These are phyloP conservation scores for Aspergillus intermedius DNA, from an alignment of 2,329 filamentous ascomycete genomes.

Conservation along the genomic window DNA sequence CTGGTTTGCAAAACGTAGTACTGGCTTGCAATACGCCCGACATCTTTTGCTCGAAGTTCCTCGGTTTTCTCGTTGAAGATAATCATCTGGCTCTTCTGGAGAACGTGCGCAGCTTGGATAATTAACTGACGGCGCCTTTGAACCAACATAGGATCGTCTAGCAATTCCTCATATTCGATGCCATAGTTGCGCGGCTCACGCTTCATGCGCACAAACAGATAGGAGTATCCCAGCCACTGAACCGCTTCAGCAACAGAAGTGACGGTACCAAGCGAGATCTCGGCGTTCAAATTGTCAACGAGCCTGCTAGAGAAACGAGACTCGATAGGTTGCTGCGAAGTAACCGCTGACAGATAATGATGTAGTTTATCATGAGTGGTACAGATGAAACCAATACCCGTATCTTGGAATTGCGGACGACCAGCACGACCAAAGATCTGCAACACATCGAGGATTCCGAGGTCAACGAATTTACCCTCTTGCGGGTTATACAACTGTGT, in stretches of 20 bases:
- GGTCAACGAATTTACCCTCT: conserved; percentile 91
- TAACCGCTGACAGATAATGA: conserved; percentile 88
- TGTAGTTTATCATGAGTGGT: conserved; percentile 89
- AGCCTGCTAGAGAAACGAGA: conserved; percentile 91
- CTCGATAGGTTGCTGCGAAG: conserved; percentile 93
- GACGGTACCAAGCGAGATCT: conserved; percentile 88
- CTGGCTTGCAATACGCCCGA: conserved; percentile 93
- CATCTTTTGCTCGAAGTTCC: conserved; percentile 86
- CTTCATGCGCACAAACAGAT: conserved; percentile 94
- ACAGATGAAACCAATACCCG: conserved; percentile 95
- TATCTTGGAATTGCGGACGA: conserved; percentile 95
- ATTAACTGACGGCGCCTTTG: conserved; percentile 78
- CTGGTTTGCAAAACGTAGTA: conserved; percentile 92
- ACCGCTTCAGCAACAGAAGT: conserved; percentile 90
- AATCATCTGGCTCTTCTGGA: conserved; percentile 96
- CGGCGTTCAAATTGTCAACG: conserved; percentile 94
- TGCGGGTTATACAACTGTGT: conserved; percentile 96
- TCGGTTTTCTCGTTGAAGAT: conserved; percentile 95
- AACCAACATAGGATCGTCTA: conserved; percentile 81
- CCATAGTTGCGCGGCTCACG: conserved; percentile 86
- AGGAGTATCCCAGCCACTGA: conserved; percentile 96
- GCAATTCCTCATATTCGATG: conserved; percentile 87
- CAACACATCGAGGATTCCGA: conserved; percentile 91
- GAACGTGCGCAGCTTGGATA: conserved; percentile 76
- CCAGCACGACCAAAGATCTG: conserved; percentile 98